Percentiles rank a stretch among this genome's conserved stretches.
Conservation (phyloP, 169 alveolate genomes). For the Plasmodium falciparum region DNA sequence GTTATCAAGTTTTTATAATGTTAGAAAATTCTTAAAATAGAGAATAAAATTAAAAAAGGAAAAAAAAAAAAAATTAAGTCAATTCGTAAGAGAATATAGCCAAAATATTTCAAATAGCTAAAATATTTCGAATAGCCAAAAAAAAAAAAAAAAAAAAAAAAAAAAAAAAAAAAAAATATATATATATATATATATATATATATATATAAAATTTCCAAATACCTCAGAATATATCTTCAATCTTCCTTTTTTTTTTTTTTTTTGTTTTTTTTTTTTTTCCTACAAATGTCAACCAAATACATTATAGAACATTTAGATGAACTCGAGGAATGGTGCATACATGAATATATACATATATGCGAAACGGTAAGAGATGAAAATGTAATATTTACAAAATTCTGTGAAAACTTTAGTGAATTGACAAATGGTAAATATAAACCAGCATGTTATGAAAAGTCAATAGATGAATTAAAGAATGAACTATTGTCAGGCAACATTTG, state of each 20-base stretch:
- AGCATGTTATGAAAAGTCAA: constrained; percentile 39
- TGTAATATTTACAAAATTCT: constrained; percentile 71
- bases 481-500: constrained; percentile 50
- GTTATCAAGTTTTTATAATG: no score
- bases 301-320: constrained; percentile 69
- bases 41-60: no score
- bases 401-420: constrained; percentile 50
- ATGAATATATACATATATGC: constrained; percentile 79
- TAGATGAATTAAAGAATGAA: constrained; percentile 27
- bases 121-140: no score
- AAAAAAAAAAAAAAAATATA: constrained; percentile 16
- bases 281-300: constrained; percentile 9
- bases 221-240: not conserved
- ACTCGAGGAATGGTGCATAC: constrained; percentile 77
- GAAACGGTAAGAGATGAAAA: constrained; percentile 57
- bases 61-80: no score
- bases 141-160: constrained; percentile 14
- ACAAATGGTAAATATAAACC: constrained; percentile 19
- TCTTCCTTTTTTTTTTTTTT: no score
- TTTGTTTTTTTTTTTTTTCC: no score
- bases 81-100: no score
- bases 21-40: no score
- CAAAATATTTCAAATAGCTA: no score
- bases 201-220: not conserved
- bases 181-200: constrained; percentile 10